These are phyloP conservation scores for Flaveria trinervia DNA, from an alignment of 129 eudicot genomes.

Conservation along the genomic window DNA sequence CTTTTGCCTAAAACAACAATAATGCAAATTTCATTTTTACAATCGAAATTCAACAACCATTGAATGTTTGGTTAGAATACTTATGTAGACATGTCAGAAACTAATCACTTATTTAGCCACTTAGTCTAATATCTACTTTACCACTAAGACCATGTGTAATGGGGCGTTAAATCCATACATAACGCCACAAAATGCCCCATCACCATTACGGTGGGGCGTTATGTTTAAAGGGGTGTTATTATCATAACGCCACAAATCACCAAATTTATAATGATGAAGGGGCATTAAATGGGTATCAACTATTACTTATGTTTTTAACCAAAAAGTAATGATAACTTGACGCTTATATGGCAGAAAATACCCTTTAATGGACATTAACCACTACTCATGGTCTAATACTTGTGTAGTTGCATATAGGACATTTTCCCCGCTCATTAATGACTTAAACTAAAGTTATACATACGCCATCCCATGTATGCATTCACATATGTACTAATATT, in stretches of 20 bases:
- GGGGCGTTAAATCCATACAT: too few species aligned
- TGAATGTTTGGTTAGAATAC: neutral
- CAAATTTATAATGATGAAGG: too few species aligned
- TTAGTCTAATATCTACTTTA: neutral
- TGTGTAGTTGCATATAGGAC: neutral
- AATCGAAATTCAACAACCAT: neutral
- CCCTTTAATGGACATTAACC: too few species aligned
- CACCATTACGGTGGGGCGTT: too few species aligned
- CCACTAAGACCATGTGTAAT: neutral
- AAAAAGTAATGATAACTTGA: too few species aligned
- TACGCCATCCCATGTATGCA: neutral
- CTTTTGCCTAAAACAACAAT: constrained; percentile 56
- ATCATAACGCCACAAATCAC: too few species aligned
- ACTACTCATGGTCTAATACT: neutral
- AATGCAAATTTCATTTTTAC: neutral
- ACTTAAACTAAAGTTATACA: neutral
- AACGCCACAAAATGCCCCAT: too few species aligned
- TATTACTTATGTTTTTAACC: too few species aligned
- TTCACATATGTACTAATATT: neutral
- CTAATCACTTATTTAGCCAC: neutral
- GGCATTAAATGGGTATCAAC: too few species aligned
- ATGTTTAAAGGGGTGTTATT: too few species aligned
- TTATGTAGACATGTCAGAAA: neutral
- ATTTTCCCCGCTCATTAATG: neutral
- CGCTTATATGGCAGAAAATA: too few species aligned